A percentile compares a stretch with the other conserved stretches of the same genome.
Conservation (phyloP, 176 grass and related monocot species). For the Coix lacrymajobi region DNA sequence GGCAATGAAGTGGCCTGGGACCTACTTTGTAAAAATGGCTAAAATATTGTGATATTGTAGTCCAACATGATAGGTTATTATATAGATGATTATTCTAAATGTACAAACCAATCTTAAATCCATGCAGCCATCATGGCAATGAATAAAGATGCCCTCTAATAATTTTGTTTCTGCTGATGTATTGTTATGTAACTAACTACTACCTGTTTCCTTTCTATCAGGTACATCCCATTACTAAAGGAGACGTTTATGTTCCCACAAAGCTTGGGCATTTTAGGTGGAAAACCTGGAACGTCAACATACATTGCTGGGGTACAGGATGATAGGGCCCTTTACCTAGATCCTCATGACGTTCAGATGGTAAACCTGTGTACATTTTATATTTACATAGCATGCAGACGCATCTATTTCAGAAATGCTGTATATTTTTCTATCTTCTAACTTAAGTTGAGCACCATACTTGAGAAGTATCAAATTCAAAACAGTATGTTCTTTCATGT, state of each 20-base stretch:
- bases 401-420: background rate
- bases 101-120: background rate
- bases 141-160: background rate
- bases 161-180: conserved; percentile 17
- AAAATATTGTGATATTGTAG: background rate
- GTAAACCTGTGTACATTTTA: conserved; percentile 31
- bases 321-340: conserved; percentile 83
- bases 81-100: conserved; percentile 4
- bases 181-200: background rate
- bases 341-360: conserved; percentile 88
- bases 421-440: background rate
- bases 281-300: conserved; percentile 91
- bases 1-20: background rate
- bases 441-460: background rate
- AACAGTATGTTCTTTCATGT: background rate
- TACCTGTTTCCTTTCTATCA: conserved; percentile 29
- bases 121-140: background rate
- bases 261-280: conserved; percentile 96
- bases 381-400: background rate
- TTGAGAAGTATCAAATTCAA: background rate
- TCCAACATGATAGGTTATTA: background rate
- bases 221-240: conserved; percentile 88
- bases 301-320: conserved; percentile 96
- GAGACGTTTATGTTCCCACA: conserved; percentile 98
- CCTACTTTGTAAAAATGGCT: background rate